phyloP scores from a whole-genome alignment of 2,329 filamentous ascomycete genomes.

The Atkinsonella texensis region DNA sequence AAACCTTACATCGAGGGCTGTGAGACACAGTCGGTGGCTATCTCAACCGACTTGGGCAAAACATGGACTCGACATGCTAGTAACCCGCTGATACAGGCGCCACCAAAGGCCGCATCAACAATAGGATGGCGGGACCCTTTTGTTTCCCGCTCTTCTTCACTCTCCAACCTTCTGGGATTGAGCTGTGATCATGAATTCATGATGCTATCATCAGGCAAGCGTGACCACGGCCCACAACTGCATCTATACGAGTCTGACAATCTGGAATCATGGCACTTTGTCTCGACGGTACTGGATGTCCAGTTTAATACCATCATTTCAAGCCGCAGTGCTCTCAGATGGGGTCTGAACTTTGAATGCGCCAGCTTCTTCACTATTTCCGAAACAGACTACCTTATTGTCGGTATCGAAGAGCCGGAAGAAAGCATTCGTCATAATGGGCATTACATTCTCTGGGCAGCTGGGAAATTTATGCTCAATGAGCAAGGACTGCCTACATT shows the following conservation, averaged over 20 bases:
- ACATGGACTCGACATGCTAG: conserved; percentile 11
- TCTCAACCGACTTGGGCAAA: conserved; percentile 22
- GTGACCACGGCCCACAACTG: conserved; percentile 10
- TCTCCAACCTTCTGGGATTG: conserved; percentile 10
- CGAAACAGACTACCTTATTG: conserved; percentile 8
- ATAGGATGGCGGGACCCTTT: conserved; percentile 17
- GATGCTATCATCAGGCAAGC: conserved; percentile 24
- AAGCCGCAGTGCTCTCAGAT: neutral
- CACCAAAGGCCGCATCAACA: conserved; percentile 11
- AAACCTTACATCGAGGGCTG: conserved; percentile 29
- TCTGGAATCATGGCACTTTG: conserved; percentile 11
- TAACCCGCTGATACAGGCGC: conserved; percentile 11
- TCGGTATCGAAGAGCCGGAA: conserved; percentile 9
- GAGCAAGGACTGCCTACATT: conserved; percentile 5
- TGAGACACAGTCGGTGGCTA: conserved; percentile 31
- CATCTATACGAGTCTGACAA: conserved; percentile 12
- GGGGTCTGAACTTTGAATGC: conserved; percentile 15
- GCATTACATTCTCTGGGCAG: conserved; percentile 9
- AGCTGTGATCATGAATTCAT: conserved; percentile 22
- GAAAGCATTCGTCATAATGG: conserved; percentile 7
- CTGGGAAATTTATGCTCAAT: conserved; percentile 2
- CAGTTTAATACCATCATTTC: conserved; percentile 5
- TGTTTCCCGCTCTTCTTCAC: conserved; percentile 11
- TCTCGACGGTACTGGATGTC: conserved; percentile 8
- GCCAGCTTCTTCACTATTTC: conserved; percentile 9